These are phyloP conservation scores for Vaccinium myrtillus DNA, from an alignment of 148 eudicot genomes.

Conservation along the genomic window DNA sequence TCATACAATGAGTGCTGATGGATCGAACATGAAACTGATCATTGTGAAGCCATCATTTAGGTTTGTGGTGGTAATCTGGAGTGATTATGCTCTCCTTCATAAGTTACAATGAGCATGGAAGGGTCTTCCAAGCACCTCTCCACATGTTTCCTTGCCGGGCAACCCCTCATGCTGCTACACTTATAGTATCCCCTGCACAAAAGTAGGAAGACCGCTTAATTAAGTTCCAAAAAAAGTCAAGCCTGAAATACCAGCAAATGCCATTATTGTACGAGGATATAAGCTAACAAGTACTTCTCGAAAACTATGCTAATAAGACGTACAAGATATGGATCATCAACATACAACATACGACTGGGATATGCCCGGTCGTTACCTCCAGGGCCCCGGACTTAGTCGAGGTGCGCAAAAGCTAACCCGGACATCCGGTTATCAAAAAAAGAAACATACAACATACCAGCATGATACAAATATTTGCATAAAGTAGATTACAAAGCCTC, in stretches of 20 bases:
- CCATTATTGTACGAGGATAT: neutral
- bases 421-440: too few species aligned
- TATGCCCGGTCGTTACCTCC: too few species aligned
- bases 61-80: conserved; percentile 46
- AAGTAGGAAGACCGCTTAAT: neutral
- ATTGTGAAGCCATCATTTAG: neutral
- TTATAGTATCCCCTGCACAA: conserved; percentile 77
- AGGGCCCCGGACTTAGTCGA: too few species aligned
- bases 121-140: conserved; percentile 79
- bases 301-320: neutral
- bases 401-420: too few species aligned
- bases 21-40: neutral
- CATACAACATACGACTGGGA: neutral
- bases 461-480: neutral
- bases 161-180: conserved; percentile 83
- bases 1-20: neutral
- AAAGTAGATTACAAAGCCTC: neutral
- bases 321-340: neutral
- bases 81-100: conserved; percentile 83
- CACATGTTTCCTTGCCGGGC: conserved; percentile 85
- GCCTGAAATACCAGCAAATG: neutral
- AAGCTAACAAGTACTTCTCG: neutral
- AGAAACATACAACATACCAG: neutral
- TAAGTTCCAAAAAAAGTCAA: neutral
- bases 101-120: conserved; percentile 73